Percentiles rank a stretch among this genome's conserved stretches.
These are phyloP conservation scores for Quercus alba DNA, from an alignment of 306 rosid species.

Conservation along the genomic window DNA sequence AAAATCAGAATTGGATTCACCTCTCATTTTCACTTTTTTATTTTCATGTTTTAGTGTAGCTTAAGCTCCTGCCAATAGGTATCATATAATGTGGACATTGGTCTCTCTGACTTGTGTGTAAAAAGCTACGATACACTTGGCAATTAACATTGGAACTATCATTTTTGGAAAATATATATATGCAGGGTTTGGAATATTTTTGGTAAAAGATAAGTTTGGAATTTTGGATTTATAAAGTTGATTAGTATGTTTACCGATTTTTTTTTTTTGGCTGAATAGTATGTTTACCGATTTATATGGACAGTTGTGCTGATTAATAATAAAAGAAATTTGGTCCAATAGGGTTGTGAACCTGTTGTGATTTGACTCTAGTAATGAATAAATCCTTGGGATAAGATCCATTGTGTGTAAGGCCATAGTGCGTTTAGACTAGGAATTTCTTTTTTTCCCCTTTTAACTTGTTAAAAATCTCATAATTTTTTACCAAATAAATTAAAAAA, in stretches of 20 bases:
- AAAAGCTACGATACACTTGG: slow-evolving; percentile 7
- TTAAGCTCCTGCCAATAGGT: slow-evolving; percentile 35
- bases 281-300: not conserved
- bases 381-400: not conserved
- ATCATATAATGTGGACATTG: slow-evolving; percentile 38
- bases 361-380: not conserved
- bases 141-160: slow-evolving; percentile 5
- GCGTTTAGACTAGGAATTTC: too few relatives aligned
- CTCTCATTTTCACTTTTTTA: slow-evolving; percentile 28
- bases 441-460: too few relatives aligned
- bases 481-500: too few relatives aligned
- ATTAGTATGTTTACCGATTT: not conserved
- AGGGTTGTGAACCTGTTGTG: not conserved
- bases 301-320: not conserved
- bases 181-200: not conserved
- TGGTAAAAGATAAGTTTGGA: not conserved
- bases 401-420: too few relatives aligned
- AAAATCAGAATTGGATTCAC: slow-evolving; percentile 53
- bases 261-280: too few relatives aligned
- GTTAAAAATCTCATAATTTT: too few relatives aligned
- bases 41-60: not conserved
- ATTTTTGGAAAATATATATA: not conserved
- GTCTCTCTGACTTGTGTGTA: slow-evolving; percentile 28
- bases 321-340: not conserved
- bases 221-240: not conserved